Evolutionary conservation across 2,329 filamentous ascomycete species (phyloP).

Genomic region (Colletotrichum destructivum): DNA sequence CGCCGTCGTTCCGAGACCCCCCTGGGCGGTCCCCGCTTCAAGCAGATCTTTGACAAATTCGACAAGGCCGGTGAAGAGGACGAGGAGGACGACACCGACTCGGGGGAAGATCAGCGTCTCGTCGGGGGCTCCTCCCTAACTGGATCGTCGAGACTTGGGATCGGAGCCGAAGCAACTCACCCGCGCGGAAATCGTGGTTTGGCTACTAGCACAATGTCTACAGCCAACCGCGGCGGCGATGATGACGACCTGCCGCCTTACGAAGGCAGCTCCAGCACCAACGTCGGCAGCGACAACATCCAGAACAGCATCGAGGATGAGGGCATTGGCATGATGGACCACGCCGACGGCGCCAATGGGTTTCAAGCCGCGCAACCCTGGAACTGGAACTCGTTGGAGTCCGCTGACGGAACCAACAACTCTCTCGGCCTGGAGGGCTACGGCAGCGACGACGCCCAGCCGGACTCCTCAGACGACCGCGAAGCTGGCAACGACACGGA

Average conservation of each 20-base stretch:
- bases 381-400: constrained; percentile 61
- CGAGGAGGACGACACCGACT: constrained; percentile 64
- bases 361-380: constrained; percentile 58
- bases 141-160: constrained; percentile 93
- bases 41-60: constrained; percentile 77
- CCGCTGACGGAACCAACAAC: constrained; percentile 50
- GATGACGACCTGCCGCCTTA: constrained; percentile 56
- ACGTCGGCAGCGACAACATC: constrained; percentile 47
- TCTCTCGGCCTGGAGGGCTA: constrained; percentile 53
- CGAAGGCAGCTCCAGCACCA: constrained; percentile 42
- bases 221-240: constrained; percentile 47
- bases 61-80: constrained; percentile 62
- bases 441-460: constrained; percentile 61
- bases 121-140: constrained; percentile 85
- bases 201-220: constrained; percentile 56
- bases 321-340: constrained; percentile 58
- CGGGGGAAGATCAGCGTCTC: constrained; percentile 91
- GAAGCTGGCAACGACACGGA: constrained; percentile 50
- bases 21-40: constrained; percentile 84
- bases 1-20: constrained; percentile 83
- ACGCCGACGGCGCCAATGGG: constrained; percentile 48
- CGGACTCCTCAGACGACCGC: constrained; percentile 54
- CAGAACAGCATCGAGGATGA: constrained; percentile 67
- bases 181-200: constrained; percentile 75
- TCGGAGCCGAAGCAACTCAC: constrained; percentile 83